Evolutionary conservation across 2,329 filamentous ascomycete species (phyloP), one percentile per base, ranked within the genome.

Genomic region (Ploettnerulaceae sp.): DNA sequence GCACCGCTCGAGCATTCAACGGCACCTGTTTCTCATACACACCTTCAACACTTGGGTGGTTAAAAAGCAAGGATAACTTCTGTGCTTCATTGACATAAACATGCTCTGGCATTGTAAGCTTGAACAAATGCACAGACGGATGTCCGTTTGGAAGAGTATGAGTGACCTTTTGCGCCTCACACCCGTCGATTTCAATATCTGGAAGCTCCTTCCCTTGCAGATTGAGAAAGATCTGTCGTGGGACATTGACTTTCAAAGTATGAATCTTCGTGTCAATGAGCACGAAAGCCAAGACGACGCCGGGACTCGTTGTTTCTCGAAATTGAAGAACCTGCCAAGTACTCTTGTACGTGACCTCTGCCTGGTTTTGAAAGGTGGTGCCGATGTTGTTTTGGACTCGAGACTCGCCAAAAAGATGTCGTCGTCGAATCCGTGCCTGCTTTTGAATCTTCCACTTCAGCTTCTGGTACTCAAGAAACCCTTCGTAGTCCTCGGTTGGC

Each of bases 371-470:
- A 74, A 98, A 96, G 0, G 76, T 79, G 50, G 79, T 75, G 57
- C 82, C 78, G 56, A 84, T 77, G 51, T 81, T 79, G 61, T 67
- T 77, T 61, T 85, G 79, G 31, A 72, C 71, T 49, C 82, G 78
- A 47, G 85, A 83, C 60, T 98, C 91, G 49, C 93, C 93, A 60
- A 98, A 98, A 1, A 98, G 73, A 64, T 98, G 93, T 38, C 91
- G 80, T 54, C 94, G 78, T 33, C 91, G 82, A 50, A 84, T 76
- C 17, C 93, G 81, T 25, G 91, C 89, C 64, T 95, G 86, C 62
- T 89, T 95, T 64, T 99, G 93, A 28, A 97, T 84, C 70, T 91
- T 96, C 93, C 93, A 99, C 67, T 98, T 98, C 69, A 90, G 81
- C 68, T 99, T 99, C 64, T 98, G 93, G 61, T 97, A 97, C 61